Percentiles rank a stretch among this genome's conserved stretches.
Evolutionary conservation across 148 eudicot genomes (phyloP).

Genomic region (Heliosperma pusillum): DNA sequence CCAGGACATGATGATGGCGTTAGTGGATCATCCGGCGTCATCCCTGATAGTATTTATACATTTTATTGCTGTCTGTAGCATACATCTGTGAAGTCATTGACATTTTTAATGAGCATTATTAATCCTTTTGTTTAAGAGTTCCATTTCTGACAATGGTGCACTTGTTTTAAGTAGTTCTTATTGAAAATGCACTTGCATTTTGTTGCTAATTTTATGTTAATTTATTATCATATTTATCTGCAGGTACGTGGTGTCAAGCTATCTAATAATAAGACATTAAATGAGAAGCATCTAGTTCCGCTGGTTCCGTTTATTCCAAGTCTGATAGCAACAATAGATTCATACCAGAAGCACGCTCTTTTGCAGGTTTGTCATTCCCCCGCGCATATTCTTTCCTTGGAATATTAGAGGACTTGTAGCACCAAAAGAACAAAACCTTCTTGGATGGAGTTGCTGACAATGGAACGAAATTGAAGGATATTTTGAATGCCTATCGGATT

Average conservation of each 20-base stretch:
- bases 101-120: neutral
- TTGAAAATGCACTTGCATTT: neutral
- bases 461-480: neutral
- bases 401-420: neutral
- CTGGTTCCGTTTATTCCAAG: constrained; percentile 67
- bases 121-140: neutral
- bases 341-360: constrained; percentile 53
- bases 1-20: neutral
- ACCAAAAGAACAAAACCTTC: neutral
- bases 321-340: constrained; percentile 45
- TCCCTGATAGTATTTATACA: neutral
- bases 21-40: neutral
- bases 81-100: neutral
- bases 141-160: neutral
- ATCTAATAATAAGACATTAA: constrained; percentile 38
- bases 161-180: neutral
- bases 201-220: neutral
- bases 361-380: constrained; percentile 51
- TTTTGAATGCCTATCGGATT: neutral
- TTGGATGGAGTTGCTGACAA: neutral
- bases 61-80: neutral
- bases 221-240: constrained; percentile 19
- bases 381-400: neutral
- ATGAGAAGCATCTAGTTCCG: constrained; percentile 61
- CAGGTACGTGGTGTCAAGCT: constrained; percentile 45